Conservation (phyloP, 306 rosid genomes). For the Prinsepia uniflora region DNA sequence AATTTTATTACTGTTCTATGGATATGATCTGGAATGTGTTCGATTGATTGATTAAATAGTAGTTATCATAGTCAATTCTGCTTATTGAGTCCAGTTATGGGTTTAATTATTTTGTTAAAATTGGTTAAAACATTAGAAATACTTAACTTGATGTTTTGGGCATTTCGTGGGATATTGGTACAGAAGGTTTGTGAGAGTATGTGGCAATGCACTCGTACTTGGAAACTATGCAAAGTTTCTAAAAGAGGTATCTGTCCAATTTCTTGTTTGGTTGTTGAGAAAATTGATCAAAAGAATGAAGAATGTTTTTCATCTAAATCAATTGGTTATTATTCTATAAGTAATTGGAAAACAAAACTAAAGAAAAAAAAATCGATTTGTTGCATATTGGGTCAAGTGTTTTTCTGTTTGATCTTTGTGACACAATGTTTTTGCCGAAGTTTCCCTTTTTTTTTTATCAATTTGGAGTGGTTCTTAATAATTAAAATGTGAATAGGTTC, state of each 20-base stretch:
- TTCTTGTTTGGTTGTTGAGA: background rate
- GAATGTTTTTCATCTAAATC: background rate
- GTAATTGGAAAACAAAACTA: background rate
- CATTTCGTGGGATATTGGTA: too few species aligned
- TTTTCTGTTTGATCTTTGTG: background rate
- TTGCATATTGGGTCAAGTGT: background rate
- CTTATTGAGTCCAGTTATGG: too few species aligned
- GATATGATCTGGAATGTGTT: too few species aligned
- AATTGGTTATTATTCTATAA: background rate
- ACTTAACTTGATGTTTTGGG: too few species aligned
- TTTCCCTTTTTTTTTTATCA: background rate
- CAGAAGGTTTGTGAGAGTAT: too few species aligned
- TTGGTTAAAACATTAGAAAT: too few species aligned
- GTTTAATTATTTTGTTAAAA: too few species aligned
- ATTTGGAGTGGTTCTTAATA: too few species aligned
- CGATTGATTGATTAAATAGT: too few species aligned
- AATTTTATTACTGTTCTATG: too few species aligned
- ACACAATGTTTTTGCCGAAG: background rate
- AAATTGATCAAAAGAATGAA: background rate
- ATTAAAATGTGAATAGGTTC: constrained; percentile 35
- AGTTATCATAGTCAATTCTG: too few species aligned
- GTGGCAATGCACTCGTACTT: constrained; percentile 57
- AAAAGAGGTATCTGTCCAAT: constrained; percentile 53
- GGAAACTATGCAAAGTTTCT: constrained; percentile 83
- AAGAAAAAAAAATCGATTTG: background rate